Conservation (phyloP, 495 filamentous ascomycete genomes). For the Xylaria bambusicola region DNA sequence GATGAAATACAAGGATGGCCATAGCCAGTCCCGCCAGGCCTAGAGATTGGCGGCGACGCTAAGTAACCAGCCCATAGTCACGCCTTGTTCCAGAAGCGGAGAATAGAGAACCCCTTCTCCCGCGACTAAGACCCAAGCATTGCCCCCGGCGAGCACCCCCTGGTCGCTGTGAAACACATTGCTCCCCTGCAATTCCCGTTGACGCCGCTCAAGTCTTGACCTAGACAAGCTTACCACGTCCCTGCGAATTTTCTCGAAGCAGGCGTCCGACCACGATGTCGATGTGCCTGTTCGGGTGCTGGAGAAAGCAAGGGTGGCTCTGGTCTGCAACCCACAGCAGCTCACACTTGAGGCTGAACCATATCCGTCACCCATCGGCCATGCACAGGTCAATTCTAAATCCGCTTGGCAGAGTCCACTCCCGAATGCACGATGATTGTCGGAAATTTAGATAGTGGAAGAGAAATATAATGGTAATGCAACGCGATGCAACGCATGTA, state of each 20-base stretch:
- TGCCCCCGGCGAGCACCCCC: conserved; percentile 5
- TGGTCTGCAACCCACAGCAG: conserved; percentile 22
- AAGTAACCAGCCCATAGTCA: neutral
- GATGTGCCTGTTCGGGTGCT: conserved; percentile 20
- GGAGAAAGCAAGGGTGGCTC: conserved; percentile 9
- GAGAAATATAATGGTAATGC: neutral
- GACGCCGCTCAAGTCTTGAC: conserved; percentile 29
- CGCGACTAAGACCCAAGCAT: neutral
- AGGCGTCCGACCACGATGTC: conserved; percentile 21
- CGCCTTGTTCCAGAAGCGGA: neutral
- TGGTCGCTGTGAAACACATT: conserved; percentile 36
- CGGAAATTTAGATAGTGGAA: neutral
- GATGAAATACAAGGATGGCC: too few relatives aligned
- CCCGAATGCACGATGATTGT: neutral
- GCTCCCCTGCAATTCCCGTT: conserved; percentile 36
- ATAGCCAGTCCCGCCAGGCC: neutral
- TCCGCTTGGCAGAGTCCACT: conserved; percentile 26
- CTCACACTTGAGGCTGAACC: conserved; percentile 23
- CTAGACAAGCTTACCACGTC: conserved; percentile 27
- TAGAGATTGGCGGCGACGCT: conserved; percentile 5
- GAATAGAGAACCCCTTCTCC: neutral
- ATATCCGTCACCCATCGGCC: conserved; percentile 2
- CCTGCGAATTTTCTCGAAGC: conserved; percentile 27
- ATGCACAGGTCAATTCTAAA: conserved; percentile 21
- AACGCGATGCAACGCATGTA: neutral